A percentile compares a stretch with the other conserved stretches of the same genome.
phyloP scores from a whole-genome alignment of 495 filamentous ascomycete genomes.

The Xylaria venustula region DNA sequence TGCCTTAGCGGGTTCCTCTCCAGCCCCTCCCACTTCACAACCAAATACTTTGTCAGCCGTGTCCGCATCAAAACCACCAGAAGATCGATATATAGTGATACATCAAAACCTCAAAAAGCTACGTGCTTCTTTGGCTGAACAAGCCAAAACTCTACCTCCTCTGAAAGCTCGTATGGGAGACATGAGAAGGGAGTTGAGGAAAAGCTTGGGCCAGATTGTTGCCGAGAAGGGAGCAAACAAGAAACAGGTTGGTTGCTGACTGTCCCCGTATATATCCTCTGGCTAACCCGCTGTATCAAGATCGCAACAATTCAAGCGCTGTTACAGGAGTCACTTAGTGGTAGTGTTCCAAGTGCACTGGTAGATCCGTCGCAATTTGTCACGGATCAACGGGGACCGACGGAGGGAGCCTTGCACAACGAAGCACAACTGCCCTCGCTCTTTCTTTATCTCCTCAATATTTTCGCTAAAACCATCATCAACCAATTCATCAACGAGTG shows the following conservation, averaged over 20 bases:
- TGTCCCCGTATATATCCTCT: background rate
- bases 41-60: background rate
- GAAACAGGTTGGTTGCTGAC: slow-evolving; percentile 44
- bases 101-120: slow-evolving; percentile 73
- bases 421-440: slow-evolving; percentile 59
- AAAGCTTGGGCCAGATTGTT: slow-evolving; percentile 72
- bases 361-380: slow-evolving; percentile 71
- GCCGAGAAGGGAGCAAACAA: slow-evolving; percentile 62
- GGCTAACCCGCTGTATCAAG: slow-evolving; percentile 25
- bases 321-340: slow-evolving; percentile 40
- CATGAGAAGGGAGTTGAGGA: slow-evolving; percentile 68
- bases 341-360: slow-evolving; percentile 48
- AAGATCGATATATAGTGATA: slow-evolving; percentile 61
- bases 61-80: slow-evolving; percentile 3
- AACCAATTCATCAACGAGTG: slow-evolving; percentile 75
- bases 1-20: background rate
- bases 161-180: slow-evolving; percentile 71
- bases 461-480: slow-evolving; percentile 75
- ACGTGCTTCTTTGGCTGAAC: slow-evolving; percentile 54
- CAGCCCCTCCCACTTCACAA: background rate
- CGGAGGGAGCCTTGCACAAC: slow-evolving; percentile 52
- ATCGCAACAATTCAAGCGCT: slow-evolving; percentile 44
- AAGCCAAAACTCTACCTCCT: slow-evolving; percentile 40
- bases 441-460: slow-evolving; percentile 80
- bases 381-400: slow-evolving; percentile 50